Evolutionary conservation across 1,139 yeast species (phyloP).

Genomic region (Saccharomyces hybrid): DNA sequence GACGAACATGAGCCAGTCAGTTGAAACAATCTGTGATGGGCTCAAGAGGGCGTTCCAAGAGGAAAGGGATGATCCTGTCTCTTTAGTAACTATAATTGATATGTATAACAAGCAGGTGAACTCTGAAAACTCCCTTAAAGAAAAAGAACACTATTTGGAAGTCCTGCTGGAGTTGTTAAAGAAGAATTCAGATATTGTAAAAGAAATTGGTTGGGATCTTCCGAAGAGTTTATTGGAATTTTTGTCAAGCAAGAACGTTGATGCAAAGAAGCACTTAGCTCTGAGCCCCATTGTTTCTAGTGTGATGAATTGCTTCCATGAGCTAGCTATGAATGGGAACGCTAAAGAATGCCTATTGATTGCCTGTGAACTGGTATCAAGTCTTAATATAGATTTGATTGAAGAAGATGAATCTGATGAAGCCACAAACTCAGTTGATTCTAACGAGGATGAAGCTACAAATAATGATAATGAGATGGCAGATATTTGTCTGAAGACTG

Average conservation of each 20-base stretch:
- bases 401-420: constrained; percentile 12
- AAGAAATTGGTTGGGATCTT: constrained; percentile 83
- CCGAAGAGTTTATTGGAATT: constrained; percentile 54
- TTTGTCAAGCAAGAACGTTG: constrained; percentile 15
- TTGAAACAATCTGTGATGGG: constrained; percentile 5
- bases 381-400: constrained; percentile 28
- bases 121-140: constrained; percentile 28
- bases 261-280: constrained; percentile 13
- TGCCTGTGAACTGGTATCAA: constrained; percentile 53
- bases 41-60: constrained; percentile 17
- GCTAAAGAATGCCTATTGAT: constrained; percentile 72
- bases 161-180: constrained; percentile 39
- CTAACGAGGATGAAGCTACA: constrained; percentile 7
- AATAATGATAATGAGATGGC: constrained; percentile 2
- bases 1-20: neutral
- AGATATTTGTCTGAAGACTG: neutral
- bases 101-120: constrained; percentile 13
- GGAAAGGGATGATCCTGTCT: constrained; percentile 15
- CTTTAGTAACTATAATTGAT: constrained; percentile 23
- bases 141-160: constrained; percentile 39
- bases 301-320: constrained; percentile 46
- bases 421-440: neutral
- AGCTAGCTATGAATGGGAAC: constrained; percentile 60
- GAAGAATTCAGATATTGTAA: constrained; percentile 41
- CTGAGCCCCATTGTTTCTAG: constrained; percentile 16